Evolutionary conservation across 78 protist species (phyloP).

Genomic region (Emiliania huxleyi): DNA sequence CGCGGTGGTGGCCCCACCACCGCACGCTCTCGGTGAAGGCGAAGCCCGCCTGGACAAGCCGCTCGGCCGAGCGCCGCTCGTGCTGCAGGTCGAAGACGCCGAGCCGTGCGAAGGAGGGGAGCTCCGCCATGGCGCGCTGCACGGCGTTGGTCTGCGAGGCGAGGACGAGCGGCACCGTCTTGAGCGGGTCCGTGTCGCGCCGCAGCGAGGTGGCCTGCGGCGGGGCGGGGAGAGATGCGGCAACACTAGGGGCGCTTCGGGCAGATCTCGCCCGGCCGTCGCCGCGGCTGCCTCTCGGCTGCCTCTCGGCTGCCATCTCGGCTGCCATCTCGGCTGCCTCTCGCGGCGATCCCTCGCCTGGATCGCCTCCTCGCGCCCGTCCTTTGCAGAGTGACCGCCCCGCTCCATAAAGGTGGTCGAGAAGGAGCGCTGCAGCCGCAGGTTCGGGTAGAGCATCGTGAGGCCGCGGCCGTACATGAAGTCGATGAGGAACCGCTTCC

Average conservation of each 20-base stretch:
- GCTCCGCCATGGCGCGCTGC: neutral
- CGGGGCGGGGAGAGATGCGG: too few relatives aligned
- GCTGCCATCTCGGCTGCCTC: too few relatives aligned
- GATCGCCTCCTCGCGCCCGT: neutral
- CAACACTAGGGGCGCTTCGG: too few relatives aligned
- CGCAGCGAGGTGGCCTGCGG: too few relatives aligned
- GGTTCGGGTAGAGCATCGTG: constrained; percentile 49
- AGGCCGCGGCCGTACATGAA: constrained; percentile 28
- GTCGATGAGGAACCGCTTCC: constrained; percentile 44
- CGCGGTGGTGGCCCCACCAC: neutral
- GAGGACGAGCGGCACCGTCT: neutral
- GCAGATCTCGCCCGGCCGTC: too few relatives aligned
- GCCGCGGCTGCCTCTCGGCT: too few relatives aligned
- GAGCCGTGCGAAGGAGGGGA: neutral
- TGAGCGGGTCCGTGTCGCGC: neutral
- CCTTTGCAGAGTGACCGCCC: neutral
- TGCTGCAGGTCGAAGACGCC: neutral
- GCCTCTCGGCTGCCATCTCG: too few relatives aligned
- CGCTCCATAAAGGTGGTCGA: constrained; percentile 14
- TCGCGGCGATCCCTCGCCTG: too few relatives aligned
- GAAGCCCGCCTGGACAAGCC: neutral
- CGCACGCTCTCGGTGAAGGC: neutral
- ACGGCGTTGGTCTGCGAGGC: neutral
- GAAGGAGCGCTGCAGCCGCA: neutral
- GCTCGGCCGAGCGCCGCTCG: neutral